phyloP scores from a whole-genome alignment of 768 basidiomycete genomes.

The Pleurotus sapidus region DNA sequence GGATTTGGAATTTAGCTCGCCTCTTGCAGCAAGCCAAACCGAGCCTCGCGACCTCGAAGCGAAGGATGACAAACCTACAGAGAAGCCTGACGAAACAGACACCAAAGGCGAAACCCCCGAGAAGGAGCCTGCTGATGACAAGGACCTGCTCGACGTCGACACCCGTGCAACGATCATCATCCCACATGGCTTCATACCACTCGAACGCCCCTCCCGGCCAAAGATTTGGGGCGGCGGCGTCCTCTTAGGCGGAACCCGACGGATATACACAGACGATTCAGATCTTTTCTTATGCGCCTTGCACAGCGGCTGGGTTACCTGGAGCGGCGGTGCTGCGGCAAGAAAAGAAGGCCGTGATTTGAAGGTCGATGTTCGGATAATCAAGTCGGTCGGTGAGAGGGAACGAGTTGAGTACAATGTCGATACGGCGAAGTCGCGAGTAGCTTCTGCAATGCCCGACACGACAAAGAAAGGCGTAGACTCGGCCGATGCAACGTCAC shows the following conservation, averaged over 20 bases:
- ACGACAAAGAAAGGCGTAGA: conserved; percentile 8
- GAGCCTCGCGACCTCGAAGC: conserved; percentile 15
- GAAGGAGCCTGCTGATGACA: conserved; percentile 14
- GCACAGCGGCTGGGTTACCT: conserved; percentile 59
- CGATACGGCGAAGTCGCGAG: conserved; percentile 9
- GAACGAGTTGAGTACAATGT: conserved; percentile 20
- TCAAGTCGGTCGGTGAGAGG: conserved; percentile 1
- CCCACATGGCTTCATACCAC: conserved; percentile 56
- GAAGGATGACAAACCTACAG: conserved; percentile 16
- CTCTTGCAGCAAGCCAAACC: conserved; percentile 14
- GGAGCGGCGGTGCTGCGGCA: conserved; percentile 39
- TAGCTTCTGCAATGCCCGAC: conserved; percentile 10
- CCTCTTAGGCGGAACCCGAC: conserved; percentile 38
- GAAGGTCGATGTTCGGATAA: conserved; percentile 35
- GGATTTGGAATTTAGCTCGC: conserved; percentile 26
- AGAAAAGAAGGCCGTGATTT: conserved; percentile 36
- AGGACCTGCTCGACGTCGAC: conserved; percentile 34
- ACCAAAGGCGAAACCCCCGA: conserved; percentile 14
- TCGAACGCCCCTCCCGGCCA: conserved; percentile 47
- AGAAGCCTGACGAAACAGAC: conserved; percentile 15
- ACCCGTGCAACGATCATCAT: conserved; percentile 55
- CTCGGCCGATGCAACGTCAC: too few species aligned
- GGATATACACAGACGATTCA: conserved; percentile 78
- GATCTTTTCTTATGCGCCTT: conserved; percentile 68
- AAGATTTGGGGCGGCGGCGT: conserved; percentile 73